Evolutionary conservation across 1,284 basidiomycete genomes (phyloP), one percentile per base, ranked within the genome.

Genomic region (Heliocybe sulcata): DNA sequence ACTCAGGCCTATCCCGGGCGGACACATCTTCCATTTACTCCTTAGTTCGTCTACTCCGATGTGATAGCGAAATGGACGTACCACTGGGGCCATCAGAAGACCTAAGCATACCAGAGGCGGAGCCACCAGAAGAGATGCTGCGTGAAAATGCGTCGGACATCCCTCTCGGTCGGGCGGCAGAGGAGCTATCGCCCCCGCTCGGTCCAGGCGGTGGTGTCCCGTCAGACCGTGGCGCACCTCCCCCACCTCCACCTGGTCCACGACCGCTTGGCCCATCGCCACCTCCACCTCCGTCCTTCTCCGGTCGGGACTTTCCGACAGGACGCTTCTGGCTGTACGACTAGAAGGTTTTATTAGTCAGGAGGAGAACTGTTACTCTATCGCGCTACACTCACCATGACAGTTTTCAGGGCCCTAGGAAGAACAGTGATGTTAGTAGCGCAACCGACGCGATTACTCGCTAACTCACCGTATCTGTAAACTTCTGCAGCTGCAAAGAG

Each of bases 401-500:
- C 83, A 25, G 87, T 83, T 63, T 86, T 87, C 54, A 91, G 68
- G 4, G 89, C 89, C 38, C 83, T 85, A 56, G 4, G 9, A 59
- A 61, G 54, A 52, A 26, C 35, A 22, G 63, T 38, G 60, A 62
- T 52, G 56, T 31, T 47, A 56, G 51, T 42, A n/a, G 4, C 55
- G 54, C 45, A 31, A 54, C 35, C 58, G 50, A 51, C 52, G 49
- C 53, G 47, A 55, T 19, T 54, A 4, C 38, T 49, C 42, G 6
- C 12, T 31, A 45, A 71, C 84, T 56, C 63, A 87, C 82, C 93
- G 79, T 61, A 96, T 93, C 65, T 96, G 92, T 54, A 98, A 73
- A 63, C 88, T 90, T 60, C 91, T 83, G 68, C 90, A 91, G 61
- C 85, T 90, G 65, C 93, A 94, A 9, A 97, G 75, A 1, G 93